These are phyloP conservation scores for Cicer yamashitae DNA, from an alignment of 306 rosid genomes.

Conservation along the genomic window DNA sequence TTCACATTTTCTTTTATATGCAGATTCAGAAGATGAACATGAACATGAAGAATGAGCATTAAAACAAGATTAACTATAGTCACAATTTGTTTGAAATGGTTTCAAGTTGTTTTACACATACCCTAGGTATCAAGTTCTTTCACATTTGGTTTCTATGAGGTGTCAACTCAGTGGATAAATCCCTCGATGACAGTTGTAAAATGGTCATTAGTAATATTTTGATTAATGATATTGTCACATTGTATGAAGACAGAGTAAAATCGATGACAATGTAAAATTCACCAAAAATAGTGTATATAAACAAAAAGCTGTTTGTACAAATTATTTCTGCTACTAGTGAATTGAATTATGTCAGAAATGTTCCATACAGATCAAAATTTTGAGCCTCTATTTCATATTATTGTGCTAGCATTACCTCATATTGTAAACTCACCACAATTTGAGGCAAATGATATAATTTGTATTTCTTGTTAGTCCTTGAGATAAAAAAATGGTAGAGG, in stretches of 20 bases:
- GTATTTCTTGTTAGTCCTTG: neutral
- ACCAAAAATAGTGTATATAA: conserved; percentile 17
- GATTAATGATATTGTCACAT: neutral
- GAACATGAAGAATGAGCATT: conserved; percentile 78
- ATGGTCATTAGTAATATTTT: too few relatives aligned
- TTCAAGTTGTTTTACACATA: conserved; percentile 22
- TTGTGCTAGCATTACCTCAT: neutral
- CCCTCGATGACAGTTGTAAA: too few relatives aligned
- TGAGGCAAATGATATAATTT: neutral
- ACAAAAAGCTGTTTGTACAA: neutral
- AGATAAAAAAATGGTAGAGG: too few relatives aligned
- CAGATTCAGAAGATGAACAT: conserved; percentile 94
- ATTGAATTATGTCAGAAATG: conserved; percentile 16
- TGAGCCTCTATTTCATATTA: neutral
- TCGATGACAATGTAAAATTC: conserved; percentile 28
- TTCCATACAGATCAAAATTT: conserved; percentile 9
- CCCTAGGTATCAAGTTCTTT: neutral
- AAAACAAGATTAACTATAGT: conserved; percentile 44
- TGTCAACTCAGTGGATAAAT: too few relatives aligned
- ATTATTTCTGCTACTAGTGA: conserved; percentile 11
- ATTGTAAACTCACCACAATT: neutral
- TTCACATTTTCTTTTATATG: conserved; percentile 30
- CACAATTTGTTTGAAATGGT: conserved; percentile 32
- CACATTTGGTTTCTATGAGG: too few relatives aligned
- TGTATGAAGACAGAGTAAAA: neutral